Conservation (phyloP, 352 stramenopile genomes). For the Saprolegnia diclina region DNA sequence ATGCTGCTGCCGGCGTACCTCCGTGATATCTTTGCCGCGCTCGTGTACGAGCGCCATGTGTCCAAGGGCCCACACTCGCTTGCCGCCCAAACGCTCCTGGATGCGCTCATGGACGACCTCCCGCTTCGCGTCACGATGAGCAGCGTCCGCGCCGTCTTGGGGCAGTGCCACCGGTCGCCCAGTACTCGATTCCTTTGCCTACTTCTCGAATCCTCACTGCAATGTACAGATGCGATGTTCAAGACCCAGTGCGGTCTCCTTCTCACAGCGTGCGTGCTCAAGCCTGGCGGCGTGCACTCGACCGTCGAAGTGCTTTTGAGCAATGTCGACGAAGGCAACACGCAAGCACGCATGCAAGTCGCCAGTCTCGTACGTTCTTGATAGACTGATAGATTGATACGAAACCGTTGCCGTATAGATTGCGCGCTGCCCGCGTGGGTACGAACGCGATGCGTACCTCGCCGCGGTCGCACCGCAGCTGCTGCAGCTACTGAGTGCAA, state of each 20-base stretch:
- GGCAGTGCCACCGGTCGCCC: slow-evolving; percentile 31
- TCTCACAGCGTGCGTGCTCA: slow-evolving; percentile 56
- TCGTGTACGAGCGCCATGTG: slow-evolving; percentile 46
- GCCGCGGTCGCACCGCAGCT: slow-evolving; percentile 50
- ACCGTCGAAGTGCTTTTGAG: slow-evolving; percentile 80
- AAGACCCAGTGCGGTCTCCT: slow-evolving; percentile 56
- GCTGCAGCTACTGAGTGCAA: slow-evolving; percentile 45
- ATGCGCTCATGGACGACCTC: slow-evolving; percentile 45
- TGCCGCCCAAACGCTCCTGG: slow-evolving; percentile 31
- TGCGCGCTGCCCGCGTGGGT: slow-evolving; percentile 50
- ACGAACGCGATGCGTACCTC: slow-evolving; percentile 42
- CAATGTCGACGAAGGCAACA: slow-evolving; percentile 75
- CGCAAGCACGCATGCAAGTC: slow-evolving; percentile 76
- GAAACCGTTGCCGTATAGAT: slow-evolving; percentile 33
- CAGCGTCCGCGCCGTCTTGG: slow-evolving; percentile 60
- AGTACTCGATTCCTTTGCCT: neutral
- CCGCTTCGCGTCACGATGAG: slow-evolving; percentile 68
- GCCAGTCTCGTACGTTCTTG: slow-evolving; percentile 43
- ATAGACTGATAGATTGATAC: neutral
- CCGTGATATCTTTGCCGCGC: slow-evolving; percentile 59
- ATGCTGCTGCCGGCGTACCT: slow-evolving; percentile 78
- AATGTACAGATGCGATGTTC: slow-evolving; percentile 37
- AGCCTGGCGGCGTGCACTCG: slow-evolving; percentile 62
- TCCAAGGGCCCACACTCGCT: slow-evolving; percentile 14
- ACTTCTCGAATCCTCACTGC: neutral